phyloP scores from a whole-genome alignment of 148 eudicot species.

The Heliosperma pusillum region DNA sequence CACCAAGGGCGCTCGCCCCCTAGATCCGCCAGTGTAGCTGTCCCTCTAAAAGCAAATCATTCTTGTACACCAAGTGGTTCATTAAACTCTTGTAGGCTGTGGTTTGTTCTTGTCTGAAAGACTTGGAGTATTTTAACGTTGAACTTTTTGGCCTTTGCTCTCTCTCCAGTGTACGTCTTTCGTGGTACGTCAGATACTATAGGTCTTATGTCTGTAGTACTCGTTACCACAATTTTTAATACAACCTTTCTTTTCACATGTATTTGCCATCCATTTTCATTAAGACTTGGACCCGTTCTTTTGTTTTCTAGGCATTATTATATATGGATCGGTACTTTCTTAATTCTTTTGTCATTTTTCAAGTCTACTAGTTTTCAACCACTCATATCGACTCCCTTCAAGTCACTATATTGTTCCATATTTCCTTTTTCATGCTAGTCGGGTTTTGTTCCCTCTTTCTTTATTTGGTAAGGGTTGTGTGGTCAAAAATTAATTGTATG shows the following conservation, averaged over 20 bases:
- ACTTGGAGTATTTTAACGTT: conserved; percentile 5
- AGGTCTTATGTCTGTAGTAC: conserved; percentile 10
- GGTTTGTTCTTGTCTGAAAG: conserved; percentile 22
- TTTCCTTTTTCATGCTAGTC: too few species aligned
- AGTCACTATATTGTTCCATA: too few species aligned
- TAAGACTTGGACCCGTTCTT: not conserved
- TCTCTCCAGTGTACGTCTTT: conserved; percentile 20
- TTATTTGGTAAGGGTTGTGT: too few species aligned
- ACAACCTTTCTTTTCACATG: conserved; percentile 9
- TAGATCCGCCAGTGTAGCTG: too few species aligned
- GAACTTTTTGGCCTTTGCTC: conserved; percentile 24
- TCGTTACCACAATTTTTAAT: not conserved
- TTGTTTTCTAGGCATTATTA: not conserved
- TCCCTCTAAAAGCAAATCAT: conserved; percentile 23
- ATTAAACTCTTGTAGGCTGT: conserved; percentile 16
- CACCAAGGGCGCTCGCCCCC: too few species aligned
- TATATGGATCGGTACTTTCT: too few species aligned
- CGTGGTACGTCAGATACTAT: conserved; percentile 22
- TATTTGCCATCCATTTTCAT: not conserved
- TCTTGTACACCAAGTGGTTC: conserved; percentile 1
- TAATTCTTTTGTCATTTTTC: too few species aligned
- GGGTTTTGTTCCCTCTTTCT: too few species aligned
- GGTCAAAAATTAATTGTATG: too few species aligned
- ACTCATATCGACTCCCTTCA: too few species aligned
- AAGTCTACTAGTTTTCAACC: too few species aligned